phyloP scores from a whole-genome alignment of 2,329 filamentous ascomycete species.

The Monosporascus ibericus region DNA sequence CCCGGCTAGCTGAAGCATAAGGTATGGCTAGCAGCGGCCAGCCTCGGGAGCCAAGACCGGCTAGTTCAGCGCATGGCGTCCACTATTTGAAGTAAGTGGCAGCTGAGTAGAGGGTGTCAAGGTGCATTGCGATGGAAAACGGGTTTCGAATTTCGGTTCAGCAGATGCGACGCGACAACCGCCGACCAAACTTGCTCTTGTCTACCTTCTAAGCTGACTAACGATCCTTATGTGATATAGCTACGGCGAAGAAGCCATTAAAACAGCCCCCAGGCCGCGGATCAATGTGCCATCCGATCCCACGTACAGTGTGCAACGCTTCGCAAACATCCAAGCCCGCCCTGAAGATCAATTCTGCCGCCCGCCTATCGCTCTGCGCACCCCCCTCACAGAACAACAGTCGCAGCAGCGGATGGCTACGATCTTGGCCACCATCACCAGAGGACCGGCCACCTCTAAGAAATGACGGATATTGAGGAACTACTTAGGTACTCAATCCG shows the following conservation, averaged over 20 bases:
- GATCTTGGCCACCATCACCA: constrained; percentile 13
- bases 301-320: constrained; percentile 22
- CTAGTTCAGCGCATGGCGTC: constrained; percentile 17
- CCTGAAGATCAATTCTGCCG: constrained; percentile 18
- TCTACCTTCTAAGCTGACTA: neutral
- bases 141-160: neutral
- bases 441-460: constrained; percentile 3
- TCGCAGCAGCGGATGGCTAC: constrained; percentile 21
- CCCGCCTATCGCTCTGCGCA: constrained; percentile 11
- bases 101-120: neutral
- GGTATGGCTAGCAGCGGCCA: constrained; percentile 16
- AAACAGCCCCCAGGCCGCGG: constrained; percentile 9
- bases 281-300: constrained; percentile 19
- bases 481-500: neutral
- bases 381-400: constrained; percentile 20
- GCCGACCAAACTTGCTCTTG: no score
- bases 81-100: constrained; percentile 19
- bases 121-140: no score
- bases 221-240: constrained; percentile 1
- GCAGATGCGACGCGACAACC: no score
- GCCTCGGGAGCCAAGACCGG: neutral
- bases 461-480: constrained; percentile 1
- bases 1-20: neutral
- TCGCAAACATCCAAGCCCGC: constrained; percentile 18
- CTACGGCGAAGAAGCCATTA: constrained; percentile 9